Evolutionary conservation across 371 early-diverging fungal genomes (phyloP), one percentile per base, ranked within the genome.

Genomic region (Haplosporangium sp.): DNA sequence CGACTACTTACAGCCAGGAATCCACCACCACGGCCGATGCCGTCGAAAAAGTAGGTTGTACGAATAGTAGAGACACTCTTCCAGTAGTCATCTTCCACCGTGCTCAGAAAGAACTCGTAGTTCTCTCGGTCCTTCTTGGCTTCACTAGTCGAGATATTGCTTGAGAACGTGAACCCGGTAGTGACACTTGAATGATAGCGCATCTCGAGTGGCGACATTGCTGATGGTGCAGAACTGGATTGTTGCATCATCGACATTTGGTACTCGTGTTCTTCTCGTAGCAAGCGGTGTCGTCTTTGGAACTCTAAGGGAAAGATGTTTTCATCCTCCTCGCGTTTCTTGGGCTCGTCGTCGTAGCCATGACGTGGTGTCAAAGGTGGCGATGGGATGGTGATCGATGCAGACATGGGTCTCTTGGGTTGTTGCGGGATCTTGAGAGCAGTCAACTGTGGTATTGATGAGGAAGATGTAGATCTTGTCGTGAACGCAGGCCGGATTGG

Each of bases 41-140:
- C 79, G 48, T 79, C 79, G 41, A 79, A 79, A 54, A 79, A 79
- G 58, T 79, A 79, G n/a, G 79, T 79, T 1, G 79, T 71, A 18
- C 73, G 79, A 16, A 79, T 64, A 43, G 79, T 79, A 2, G 79
- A 79, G 48, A 79, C 72, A 14, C 68, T 72, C 51, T 79, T 79
- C 79, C 79, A 79, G 14, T 68, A 67, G 66, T 79, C 79, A 6
- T 62, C 69, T 55, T 72, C 73, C 73, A 79, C 72, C 18, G 64
- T 63, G 50, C 29, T 64, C 46, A 79, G 48, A 64, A 79, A 79
- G 40, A 46, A n/a, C 29, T 67, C 68, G 42, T 72, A 72, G 29
- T 64, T 72, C 38, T 79, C 69, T 29, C 69, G 64, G 11, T 64
- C 62, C 29, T 79, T 59, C n/a, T 62, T 65, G 21, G 65, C 54